Evolutionary conservation across 768 basidiomycete species (phyloP).

Genomic region (Serpula lacrymans): DNA sequence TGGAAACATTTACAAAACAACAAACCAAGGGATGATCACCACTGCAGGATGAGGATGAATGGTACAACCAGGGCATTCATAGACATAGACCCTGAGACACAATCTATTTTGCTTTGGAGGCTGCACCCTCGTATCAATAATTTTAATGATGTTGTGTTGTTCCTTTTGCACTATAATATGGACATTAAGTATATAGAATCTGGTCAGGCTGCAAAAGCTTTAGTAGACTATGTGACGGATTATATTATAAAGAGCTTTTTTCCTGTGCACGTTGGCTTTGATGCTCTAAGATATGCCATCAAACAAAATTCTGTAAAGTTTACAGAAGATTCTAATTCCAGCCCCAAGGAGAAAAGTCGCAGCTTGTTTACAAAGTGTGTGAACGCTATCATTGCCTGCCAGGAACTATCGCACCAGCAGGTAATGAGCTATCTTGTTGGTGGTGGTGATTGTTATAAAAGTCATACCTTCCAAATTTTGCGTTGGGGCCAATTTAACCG

Average conservation of each 20-base stretch:
- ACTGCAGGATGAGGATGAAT: not conserved
- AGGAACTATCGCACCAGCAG: slow-evolving; percentile 24
- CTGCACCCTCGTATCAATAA: no score
- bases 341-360: not conserved
- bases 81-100: no score
- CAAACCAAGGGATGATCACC: not conserved
- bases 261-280: slow-evolving; percentile 15
- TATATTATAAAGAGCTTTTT: slow-evolving; percentile 32
- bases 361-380: slow-evolving; percentile 4
- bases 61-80: no score
- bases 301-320: not conserved
- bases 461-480: slow-evolving; percentile 8
- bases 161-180: no score
- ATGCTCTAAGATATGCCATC: slow-evolving; percentile 10
- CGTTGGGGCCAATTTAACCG: slow-evolving; percentile 5
- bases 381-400: slow-evolving; percentile 16
- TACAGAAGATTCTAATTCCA: not conserved
- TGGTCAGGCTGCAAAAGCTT: no score
- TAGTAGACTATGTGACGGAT: slow-evolving; percentile 36
- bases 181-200: no score
- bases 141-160: no score
- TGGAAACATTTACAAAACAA: not conserved
- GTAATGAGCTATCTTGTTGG: slow-evolving; percentile 23
- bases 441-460: slow-evolving; percentile 14
- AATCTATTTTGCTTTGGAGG: no score